phyloP scores from a whole-genome alignment of 176 grass and related monocot species.

The Lolium perenne region DNA sequence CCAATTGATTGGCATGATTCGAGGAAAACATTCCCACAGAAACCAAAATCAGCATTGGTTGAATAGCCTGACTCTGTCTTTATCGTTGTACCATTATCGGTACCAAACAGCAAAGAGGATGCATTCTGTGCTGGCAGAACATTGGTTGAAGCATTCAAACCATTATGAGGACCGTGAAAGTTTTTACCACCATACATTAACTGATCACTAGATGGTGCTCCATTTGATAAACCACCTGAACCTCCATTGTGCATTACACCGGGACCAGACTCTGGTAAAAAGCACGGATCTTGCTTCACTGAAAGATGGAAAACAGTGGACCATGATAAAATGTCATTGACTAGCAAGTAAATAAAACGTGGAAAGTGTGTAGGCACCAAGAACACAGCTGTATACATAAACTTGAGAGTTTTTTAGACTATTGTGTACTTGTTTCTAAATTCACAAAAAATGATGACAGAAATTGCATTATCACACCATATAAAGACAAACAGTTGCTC shows the following conservation, averaged over 20 bases:
- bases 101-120: slow-evolving; percentile 60
- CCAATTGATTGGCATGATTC: slow-evolving; percentile 80
- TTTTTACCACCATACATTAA: slow-evolving; percentile 68
- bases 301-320: slow-evolving; percentile 48
- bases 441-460: neutral
- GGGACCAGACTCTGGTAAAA: slow-evolving; percentile 60
- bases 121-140: slow-evolving; percentile 59
- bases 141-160: slow-evolving; percentile 52
- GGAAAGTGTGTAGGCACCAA: neutral
- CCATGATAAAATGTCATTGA: slow-evolving; percentile 30
- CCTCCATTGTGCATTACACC: slow-evolving; percentile 66
- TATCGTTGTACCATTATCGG: slow-evolving; percentile 59
- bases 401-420: neutral
- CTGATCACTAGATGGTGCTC: slow-evolving; percentile 53
- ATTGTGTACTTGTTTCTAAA: slow-evolving; percentile 4
- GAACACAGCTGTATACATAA: neutral
- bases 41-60: slow-evolving; percentile 80
- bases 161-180: slow-evolving; percentile 55
- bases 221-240: slow-evolving; percentile 60
- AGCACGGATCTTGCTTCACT: slow-evolving; percentile 83
- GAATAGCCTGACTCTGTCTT: slow-evolving; percentile 87
- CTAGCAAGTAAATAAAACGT: slow-evolving; percentile 12
- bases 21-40: slow-evolving; percentile 74
- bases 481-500: slow-evolving; percentile 11
- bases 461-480: slow-evolving; percentile 20